Base-by-base conservation (phyloP, 1,284 basidiomycete species). In the Veloporphyrellus conicus region DNA sequence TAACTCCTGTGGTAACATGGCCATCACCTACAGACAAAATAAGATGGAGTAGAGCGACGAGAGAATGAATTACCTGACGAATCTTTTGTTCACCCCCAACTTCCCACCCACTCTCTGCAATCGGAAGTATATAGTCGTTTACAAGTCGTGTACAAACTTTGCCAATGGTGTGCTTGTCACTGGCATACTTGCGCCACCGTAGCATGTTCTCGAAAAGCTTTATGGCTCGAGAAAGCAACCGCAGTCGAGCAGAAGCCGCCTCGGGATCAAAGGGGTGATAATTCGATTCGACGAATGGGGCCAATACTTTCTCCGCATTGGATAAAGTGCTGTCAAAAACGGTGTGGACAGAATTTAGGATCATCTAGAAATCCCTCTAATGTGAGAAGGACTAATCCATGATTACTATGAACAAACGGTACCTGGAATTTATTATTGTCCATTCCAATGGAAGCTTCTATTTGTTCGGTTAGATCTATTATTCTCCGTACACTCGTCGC, bases 81-180 rank as follows among this genome's bases (percentile, higher is more conserved):
- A 82, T 75, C 50, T 82, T 70, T 41, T 82, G 81, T 61, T 85
- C 78, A 2, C 91, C 93, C 14, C 93, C 93, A 27, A 90, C 86
- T 28, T 91, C 87, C 93, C 93, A 96, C 6, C 87, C 87, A 46
- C 75, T 78, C 52, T 82, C 77, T 6, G 92, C 80, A 16, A 90
- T 73, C 1, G 81, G 81, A 39, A 87, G 57, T 41, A 94, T 73
- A 50, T 76, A 76, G 15, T 76, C 70, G n/a, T 75, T 75, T 8
- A 89, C 72, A 15, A 92, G 65, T 49, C 72, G 73, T 15, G 70
- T 74, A 14, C 82, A 74, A 37, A 90, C 66, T 49, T 76, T 71
- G 3, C 75, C 76, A 14, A 84, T 64, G 3, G 80, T 76, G 52
- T 78, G 78, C 39, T 77, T 75, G 50, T 85, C 84, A 12, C 81